Percentiles rank a stretch among this genome's conserved stretches.
Conservation (phyloP, 768 basidiomycete genomes). For the Suillus subluteus region DNA sequence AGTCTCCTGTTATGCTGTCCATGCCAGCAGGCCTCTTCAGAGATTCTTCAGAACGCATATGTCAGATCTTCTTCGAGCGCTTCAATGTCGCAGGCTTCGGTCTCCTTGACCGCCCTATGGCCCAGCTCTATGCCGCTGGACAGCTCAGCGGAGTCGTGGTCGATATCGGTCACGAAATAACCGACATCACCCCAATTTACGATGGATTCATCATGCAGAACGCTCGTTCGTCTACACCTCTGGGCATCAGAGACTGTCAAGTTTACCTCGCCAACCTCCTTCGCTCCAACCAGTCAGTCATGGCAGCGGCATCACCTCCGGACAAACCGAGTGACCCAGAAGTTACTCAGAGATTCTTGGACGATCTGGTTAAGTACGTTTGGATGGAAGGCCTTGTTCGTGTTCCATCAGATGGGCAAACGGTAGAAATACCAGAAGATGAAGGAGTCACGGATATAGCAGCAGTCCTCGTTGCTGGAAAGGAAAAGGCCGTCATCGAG, state of each 20-base stretch:
- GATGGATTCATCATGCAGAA: conserved; percentile 68
- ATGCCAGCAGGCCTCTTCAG: conserved; percentile 69
- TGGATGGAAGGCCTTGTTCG: conserved; percentile 69
- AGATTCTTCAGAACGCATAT: conserved; percentile 68
- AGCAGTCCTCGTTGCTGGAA: conserved; percentile 88
- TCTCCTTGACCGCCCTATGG: conserved; percentile 81
- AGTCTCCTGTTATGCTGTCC: conserved; percentile 82
- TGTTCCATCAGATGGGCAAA: conserved; percentile 76
- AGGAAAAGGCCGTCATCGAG: conserved; percentile 88
- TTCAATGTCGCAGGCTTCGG: conserved; percentile 87
- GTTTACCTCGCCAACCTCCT: conserved; percentile 76
- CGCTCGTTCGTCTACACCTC: conserved; percentile 54
- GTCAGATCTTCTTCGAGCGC: conserved; percentile 89
- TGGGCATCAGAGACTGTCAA: conserved; percentile 77
- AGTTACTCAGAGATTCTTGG: conserved; percentile 51
- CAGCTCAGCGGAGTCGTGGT: conserved; percentile 75
- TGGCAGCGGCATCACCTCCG: conserved; percentile 59
- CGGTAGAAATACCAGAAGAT: conserved; percentile 63
- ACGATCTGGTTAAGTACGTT: conserved; percentile 67
- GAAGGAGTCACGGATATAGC: conserved; percentile 91
- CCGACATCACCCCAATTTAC: conserved; percentile 77
- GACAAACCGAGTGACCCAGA: conserved; percentile 50
- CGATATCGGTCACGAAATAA: conserved; percentile 77
- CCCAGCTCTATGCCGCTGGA: conserved; percentile 81
- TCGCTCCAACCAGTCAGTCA: conserved; percentile 66